These are phyloP conservation scores for Bruguiera hainesii DNA, from an alignment of 441 rosid species.

Conservation along the genomic window DNA sequence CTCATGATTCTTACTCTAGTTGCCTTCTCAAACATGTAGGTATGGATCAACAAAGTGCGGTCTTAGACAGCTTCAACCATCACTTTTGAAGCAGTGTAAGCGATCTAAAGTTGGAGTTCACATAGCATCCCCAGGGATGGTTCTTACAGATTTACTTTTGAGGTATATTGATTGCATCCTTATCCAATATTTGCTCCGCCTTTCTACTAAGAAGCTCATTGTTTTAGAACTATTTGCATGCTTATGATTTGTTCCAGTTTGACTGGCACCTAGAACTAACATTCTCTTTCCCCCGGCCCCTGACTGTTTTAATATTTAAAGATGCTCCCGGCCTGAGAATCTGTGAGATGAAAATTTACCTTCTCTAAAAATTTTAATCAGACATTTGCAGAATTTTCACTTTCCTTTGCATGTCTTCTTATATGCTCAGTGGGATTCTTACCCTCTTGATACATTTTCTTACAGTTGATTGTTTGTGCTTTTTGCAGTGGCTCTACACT, in stretches of 20 bases:
- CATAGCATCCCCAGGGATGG: constrained; percentile 97
- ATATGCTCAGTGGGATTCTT: no score
- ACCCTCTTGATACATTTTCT: no score
- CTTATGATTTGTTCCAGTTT: no score
- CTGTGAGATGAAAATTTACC: no score
- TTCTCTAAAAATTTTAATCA: no score
- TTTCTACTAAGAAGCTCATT: background rate
- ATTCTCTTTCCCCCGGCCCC: no score
- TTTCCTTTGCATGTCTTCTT: no score
- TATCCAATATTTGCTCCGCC: background rate
- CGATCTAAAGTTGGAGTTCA: constrained; percentile 79
- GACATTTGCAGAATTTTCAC: no score
- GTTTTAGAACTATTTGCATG: background rate
- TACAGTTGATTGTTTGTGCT: background rate
- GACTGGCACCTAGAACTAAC: no score
- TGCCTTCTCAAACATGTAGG: constrained; percentile 34
- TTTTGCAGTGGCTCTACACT: constrained; percentile 73
- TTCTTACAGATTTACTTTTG: constrained; percentile 78
- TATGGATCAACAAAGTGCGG: constrained; percentile 95
- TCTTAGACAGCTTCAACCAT: constrained; percentile 83
- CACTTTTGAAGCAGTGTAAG: constrained; percentile 72
- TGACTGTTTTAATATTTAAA: no score
- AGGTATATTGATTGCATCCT: constrained; percentile 39
- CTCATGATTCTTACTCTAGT: constrained; percentile 13
- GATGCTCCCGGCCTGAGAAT: no score